Conservation (phyloP, 352 stramenopile species). For the Globisporangium radiosum region DNA sequence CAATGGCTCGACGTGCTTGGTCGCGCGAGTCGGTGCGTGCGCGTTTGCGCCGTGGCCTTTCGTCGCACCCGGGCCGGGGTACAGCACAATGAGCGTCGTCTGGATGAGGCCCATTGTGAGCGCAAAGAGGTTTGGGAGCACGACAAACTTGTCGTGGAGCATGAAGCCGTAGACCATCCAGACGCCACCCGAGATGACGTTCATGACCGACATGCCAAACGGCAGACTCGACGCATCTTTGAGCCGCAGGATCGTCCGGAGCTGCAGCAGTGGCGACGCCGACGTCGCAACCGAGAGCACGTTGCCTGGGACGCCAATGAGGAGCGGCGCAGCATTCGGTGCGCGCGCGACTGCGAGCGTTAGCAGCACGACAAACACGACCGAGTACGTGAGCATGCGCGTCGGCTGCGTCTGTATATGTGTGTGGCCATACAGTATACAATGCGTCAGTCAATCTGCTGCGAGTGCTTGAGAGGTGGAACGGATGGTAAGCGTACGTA, state of each 20-base stretch:
- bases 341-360: constrained; percentile 36
- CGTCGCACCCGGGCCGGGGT: constrained; percentile 9
- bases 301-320: constrained; percentile 72
- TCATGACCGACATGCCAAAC: constrained; percentile 78
- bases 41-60: constrained; percentile 27
- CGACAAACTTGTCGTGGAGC: constrained; percentile 50
- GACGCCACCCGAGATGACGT: constrained; percentile 48
- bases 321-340: constrained; percentile 42
- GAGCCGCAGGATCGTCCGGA: constrained; percentile 54
- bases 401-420: constrained; percentile 21
- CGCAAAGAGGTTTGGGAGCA: constrained; percentile 63
- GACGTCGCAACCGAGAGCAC: constrained; percentile 67
- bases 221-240: constrained; percentile 67
- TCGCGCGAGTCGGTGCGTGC: constrained; percentile 13
- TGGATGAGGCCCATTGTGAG: constrained; percentile 69
- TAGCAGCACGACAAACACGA: constrained; percentile 48
- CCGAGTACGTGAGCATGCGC: constrained; percentile 36
- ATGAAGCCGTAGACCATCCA: no score
- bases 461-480: no score
- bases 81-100: no score
- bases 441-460: no score
- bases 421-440: neutral
- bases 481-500: neutral
- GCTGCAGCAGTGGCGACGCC: constrained; percentile 57
- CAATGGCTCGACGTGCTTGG: no score